phyloP scores from a whole-genome alignment of 1,284 basidiomycete species.

The Irpex sp. region DNA sequence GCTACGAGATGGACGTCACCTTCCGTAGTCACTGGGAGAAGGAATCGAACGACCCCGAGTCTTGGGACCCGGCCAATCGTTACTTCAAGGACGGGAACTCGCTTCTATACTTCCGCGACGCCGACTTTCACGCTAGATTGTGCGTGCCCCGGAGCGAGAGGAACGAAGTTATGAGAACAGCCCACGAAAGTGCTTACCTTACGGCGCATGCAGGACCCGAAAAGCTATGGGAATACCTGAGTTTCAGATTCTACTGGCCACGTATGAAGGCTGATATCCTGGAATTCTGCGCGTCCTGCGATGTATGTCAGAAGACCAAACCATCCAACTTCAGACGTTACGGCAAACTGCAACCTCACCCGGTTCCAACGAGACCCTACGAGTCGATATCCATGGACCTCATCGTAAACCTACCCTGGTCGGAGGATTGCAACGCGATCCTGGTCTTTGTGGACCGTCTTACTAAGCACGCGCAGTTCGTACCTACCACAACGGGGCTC shows the following conservation, averaged over 20 bases:
- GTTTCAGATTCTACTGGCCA: constrained; percentile 30
- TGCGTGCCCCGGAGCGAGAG: constrained; percentile 17
- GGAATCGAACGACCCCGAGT: neutral
- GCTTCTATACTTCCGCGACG: constrained; percentile 22
- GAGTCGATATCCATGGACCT: constrained; percentile 9
- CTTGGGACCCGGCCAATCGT: constrained; percentile 7
- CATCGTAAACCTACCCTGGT: neutral
- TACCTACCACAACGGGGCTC: constrained; percentile 22
- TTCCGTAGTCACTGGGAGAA: neutral
- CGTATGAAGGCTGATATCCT: constrained; percentile 25
- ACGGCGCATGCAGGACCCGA: constrained; percentile 29
- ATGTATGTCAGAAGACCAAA: constrained; percentile 32
- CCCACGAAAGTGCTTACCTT: constrained; percentile 13
- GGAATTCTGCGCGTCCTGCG: constrained; percentile 28
- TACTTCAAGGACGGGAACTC: constrained; percentile 15
- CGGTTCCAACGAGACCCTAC: constrained; percentile 23
- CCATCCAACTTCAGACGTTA: neutral
- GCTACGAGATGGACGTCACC: constrained; percentile 3
- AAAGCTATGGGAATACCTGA: constrained; percentile 22
- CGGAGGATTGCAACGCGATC: neutral
- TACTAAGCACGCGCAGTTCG: constrained; percentile 33
- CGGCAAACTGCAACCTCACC: neutral
- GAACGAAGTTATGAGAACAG: constrained; percentile 9
- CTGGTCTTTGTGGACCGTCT: neutral
- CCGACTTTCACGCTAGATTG: constrained; percentile 16